A percentile compares a stretch with the other conserved stretches of the same genome.
phyloP scores from a whole-genome alignment of 352 stramenopile genomes.

The Phytophthora sp. region DNA sequence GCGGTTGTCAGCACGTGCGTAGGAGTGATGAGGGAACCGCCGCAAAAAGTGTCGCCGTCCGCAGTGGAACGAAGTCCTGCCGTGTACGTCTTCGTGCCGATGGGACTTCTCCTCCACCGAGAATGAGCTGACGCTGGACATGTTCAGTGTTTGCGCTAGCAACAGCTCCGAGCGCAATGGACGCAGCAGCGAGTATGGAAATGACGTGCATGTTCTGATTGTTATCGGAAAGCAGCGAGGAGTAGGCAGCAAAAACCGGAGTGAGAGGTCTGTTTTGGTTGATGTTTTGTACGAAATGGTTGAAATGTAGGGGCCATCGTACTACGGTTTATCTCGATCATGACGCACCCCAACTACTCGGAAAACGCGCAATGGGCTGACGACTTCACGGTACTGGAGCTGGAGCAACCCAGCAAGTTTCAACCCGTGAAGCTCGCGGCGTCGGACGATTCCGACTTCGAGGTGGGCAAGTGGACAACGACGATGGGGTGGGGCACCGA shows the following conservation, averaged over 20 bases:
- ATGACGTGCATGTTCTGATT: constrained; percentile 14
- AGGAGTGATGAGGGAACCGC: constrained; percentile 10
- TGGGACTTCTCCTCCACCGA: constrained; percentile 41
- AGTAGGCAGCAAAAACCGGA: constrained; percentile 18
- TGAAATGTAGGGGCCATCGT: too few species aligned
- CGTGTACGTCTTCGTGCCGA: constrained; percentile 41
- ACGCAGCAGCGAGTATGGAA: constrained; percentile 9
- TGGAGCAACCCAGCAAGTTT: constrained; percentile 29
- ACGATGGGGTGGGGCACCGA: constrained; percentile 16
- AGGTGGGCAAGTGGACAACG: constrained; percentile 18
- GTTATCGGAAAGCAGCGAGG: constrained; percentile 9
- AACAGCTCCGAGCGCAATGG: neutral
- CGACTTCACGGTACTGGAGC: constrained; percentile 42
- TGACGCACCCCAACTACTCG: neutral
- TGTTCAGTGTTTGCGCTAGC: neutral
- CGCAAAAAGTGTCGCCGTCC: constrained; percentile 19
- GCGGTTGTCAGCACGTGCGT: constrained; percentile 15
- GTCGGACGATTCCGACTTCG: constrained; percentile 26
- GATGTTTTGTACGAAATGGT: too few species aligned
- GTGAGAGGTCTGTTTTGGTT: too few species aligned
- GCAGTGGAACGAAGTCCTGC: constrained; percentile 19
- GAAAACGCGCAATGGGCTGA: neutral
- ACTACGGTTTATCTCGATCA: too few species aligned
- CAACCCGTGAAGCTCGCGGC: constrained; percentile 27
- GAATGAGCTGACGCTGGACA: constrained; percentile 27